Evolutionary conservation across 2,329 filamentous ascomycete species (phyloP), one percentile per base, ranked within the genome.

Genomic region (Colletotrichum magnum): DNA sequence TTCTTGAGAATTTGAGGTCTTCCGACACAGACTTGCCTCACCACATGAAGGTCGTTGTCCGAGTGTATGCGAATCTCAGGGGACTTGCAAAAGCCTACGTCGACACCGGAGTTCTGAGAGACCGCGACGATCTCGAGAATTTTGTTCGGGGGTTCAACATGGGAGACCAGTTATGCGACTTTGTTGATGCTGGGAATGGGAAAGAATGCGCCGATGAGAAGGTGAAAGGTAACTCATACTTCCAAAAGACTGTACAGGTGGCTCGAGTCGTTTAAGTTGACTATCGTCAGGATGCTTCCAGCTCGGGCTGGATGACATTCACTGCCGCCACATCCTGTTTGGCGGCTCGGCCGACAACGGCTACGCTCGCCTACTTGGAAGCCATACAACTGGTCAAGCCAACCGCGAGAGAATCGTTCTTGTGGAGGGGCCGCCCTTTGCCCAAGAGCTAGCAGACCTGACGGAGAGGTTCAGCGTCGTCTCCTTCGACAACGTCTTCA

Each of bases 91-190:
- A 76, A 53, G 74, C 73, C 15, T 84, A 83, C 67, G 73, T 70
- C 21, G 74, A 78, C 41, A 66, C 66, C 10, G 71, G 71, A 2
- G 72, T 80, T 9, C 47, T 82, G 13, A 43, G 59, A 10, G 66
- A 75, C 10, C 53, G 72, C 4, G 69, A 71, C 6, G 69, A 71
- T 0, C 72, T 84, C 47, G 64, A 72, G 24, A 72, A 75, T 2
- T 84, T 83, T 66, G 76, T 82, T 15, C 79, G 79, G 18, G 82
- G 81, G 0, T 83, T 84, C 74, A 83, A 83, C 60, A 82, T 79
- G 72, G 78, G 75, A 24, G 71, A 78, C 56, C 60, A 74, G 1
- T 62, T 79, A 21, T 82, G 78, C 69, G 80, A 83, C 47, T 82
- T 79, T 64, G 75, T 83, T 26, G 80, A 83, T 73, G 81, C 79